phyloP scores from a whole-genome alignment of 768 basidiomycete species.

The Tulasnella sp. region DNA sequence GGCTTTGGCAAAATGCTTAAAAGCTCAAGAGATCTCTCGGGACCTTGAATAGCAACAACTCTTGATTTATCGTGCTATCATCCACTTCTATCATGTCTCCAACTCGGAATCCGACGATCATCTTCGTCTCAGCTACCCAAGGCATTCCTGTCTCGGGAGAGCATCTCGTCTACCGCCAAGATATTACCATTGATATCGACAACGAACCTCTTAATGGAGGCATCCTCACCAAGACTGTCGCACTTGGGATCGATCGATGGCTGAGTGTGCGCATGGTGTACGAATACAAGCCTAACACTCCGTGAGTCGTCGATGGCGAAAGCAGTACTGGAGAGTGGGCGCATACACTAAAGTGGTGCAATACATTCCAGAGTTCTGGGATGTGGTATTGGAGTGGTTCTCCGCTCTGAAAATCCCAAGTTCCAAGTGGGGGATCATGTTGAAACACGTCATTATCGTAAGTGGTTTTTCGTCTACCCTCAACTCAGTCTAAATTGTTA shows the following conservation, averaged over 20 bases:
- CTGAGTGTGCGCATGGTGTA: conserved; percentile 6
- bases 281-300: background rate
- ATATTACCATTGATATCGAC: conserved; percentile 25
- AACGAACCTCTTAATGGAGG: conserved; percentile 28
- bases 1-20: background rate
- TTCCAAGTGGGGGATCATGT: conserved; percentile 20
- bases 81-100: background rate
- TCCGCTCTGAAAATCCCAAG: conserved; percentile 22
- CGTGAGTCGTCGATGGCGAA: background rate
- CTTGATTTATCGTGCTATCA: background rate
- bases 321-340: background rate
- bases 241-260: conserved; percentile 17
- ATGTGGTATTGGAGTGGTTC: conserved; percentile 3
- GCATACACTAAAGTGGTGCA: background rate
- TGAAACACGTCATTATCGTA: background rate
- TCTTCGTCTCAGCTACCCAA: background rate
- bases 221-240: conserved; percentile 25
- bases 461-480: background rate
- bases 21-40: background rate
- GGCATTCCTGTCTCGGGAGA: background rate
- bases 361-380: background rate
- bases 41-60: background rate
- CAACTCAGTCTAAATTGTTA: too few relatives aligned
- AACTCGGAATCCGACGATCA: background rate
- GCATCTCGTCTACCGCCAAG: conserved; percentile 7